Base-by-base conservation (phyloP, 345 rosid genomes). In the Salix caprea region DNA sequence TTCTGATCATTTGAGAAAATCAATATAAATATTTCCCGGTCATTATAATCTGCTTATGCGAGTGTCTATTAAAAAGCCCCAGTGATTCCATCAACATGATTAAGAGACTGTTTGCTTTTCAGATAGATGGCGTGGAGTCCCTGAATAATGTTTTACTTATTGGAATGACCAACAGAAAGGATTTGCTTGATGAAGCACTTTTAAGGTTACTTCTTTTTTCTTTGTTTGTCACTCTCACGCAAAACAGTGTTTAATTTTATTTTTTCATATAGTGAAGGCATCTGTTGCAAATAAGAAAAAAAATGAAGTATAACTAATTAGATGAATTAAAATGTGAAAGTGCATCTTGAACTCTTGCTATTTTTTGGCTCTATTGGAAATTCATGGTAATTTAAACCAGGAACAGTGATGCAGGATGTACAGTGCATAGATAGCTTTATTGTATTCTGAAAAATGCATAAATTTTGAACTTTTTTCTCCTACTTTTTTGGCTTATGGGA, bases 61-160 rank as follows among this genome's bases (percentile, higher is more conserved):
- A 39, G 46, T 61, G 64, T 52, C 74, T 46, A 60, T 72, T 65
- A 16, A 52, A 62, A 44, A 42, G 37, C 50, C 69, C 40, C 36
- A 60, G 26, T 69, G 26, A 62, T 72, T 65, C 36, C 34, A 34
- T 60, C 24, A 5, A 60, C 13, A 28, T 80, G 75, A 61, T 82
- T 75, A 42, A 76, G 24, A 70, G 67, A 37, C 68, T 60, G 26
- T 72, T 84, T 83, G 52, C 76, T 86, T 82, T 86, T 83, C 97
- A 96, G 99, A 96, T 96, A 71, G 99, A 96, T 87, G 99, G 99
- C 34, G 99, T 96, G 90, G 99, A 96, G 87, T 91, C 99, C 28
- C 90, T 96, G 75, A 96, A 96, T 80, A 96, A 96, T 88, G 98
- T 96, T 75, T 85, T 96, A 82, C 99, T 94, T 73, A 96, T 96